phyloP scores from a whole-genome alignment of 768 basidiomycete genomes.

The Termitomyces sp. region DNA sequence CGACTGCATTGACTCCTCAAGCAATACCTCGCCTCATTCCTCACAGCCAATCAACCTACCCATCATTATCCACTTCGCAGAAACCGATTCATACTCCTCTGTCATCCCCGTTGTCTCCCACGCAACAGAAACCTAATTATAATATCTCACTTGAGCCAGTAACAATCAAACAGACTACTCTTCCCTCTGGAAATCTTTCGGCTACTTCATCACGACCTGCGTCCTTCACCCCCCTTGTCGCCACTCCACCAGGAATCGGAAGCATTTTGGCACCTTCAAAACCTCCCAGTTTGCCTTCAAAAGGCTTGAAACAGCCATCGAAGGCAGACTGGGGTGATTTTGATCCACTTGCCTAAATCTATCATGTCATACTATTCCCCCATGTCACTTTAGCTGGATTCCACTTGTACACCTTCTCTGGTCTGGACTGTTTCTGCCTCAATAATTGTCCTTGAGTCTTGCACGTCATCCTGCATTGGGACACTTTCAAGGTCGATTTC shows the following conservation, averaged over 20 bases:
- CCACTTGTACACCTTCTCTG: slow-evolving; percentile 41
- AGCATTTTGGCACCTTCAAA: slow-evolving; percentile 60
- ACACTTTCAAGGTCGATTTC: slow-evolving; percentile 33
- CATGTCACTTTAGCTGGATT: slow-evolving; percentile 18
- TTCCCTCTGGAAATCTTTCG: neutral
- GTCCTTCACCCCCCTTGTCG: slow-evolving; percentile 14
- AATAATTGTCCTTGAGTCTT: slow-evolving; percentile 45
- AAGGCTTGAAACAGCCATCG: slow-evolving; percentile 37
- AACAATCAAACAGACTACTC: slow-evolving; percentile 6
- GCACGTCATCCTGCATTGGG: slow-evolving; percentile 22
- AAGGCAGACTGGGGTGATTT: slow-evolving; percentile 80
- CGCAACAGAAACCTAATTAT: slow-evolving; percentile 21
- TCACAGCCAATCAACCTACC: slow-evolving; percentile 6
- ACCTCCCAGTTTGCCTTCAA: slow-evolving; percentile 48
- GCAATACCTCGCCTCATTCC: neutral
- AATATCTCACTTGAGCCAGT: slow-evolving; percentile 19
- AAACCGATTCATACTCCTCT: neutral
- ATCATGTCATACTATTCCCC: slow-evolving; percentile 4
- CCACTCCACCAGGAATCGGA: slow-evolving; percentile 30
- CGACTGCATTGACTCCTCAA: slow-evolving; percentile 3
- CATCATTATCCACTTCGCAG: neutral
- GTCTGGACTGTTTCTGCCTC: slow-evolving; percentile 44
- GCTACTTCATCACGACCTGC: slow-evolving; percentile 1
- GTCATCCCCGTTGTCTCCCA: neutral
- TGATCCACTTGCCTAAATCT: slow-evolving; percentile 58